A percentile compares a stretch with the other conserved stretches of the same genome.
phyloP scores from a whole-genome alignment of 1,284 basidiomycete species.

The Bondarzewia mesenterica region DNA sequence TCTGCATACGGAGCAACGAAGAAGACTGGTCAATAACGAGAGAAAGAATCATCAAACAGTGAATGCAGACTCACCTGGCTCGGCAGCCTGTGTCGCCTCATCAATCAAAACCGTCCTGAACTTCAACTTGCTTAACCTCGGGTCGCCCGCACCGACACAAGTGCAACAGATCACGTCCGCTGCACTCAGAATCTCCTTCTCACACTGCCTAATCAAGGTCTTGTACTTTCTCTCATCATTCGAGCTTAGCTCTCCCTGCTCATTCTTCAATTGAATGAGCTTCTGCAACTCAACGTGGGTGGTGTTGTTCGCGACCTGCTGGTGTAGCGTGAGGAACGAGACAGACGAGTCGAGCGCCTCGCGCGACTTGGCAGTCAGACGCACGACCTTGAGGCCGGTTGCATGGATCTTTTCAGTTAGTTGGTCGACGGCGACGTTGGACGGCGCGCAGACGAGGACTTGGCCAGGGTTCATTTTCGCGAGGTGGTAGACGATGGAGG shows the following conservation, averaged over 20 bases:
- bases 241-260: conserved; percentile 94
- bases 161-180: conserved; percentile 99
- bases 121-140: conserved; percentile 91
- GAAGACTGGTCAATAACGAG: conserved; percentile 7
- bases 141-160: conserved; percentile 97
- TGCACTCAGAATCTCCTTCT: conserved; percentile 92
- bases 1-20: conserved; percentile 39
- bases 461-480: conserved; percentile 99
- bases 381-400: conserved; percentile 96
- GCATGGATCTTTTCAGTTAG: conserved; percentile 97
- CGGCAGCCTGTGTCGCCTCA: conserved; percentile 97
- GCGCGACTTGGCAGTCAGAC: conserved; percentile 94
- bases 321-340: conserved; percentile 90
- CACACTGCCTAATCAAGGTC: conserved; percentile 87
- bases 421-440: conserved; percentile 99
- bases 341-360: conserved; percentile 95
- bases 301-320: conserved; percentile 95
- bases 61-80: no score
- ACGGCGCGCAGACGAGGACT: conserved; percentile 97
- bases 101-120: conserved; percentile 98
- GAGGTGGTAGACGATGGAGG: conserved; percentile 97
- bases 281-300: conserved; percentile 95
- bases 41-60: conserved; percentile 27
- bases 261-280: conserved; percentile 94
- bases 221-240: conserved; percentile 98